Conservation (phyloP, 75 land plant genomes). For the Adiantum capillusveneris region DNA sequence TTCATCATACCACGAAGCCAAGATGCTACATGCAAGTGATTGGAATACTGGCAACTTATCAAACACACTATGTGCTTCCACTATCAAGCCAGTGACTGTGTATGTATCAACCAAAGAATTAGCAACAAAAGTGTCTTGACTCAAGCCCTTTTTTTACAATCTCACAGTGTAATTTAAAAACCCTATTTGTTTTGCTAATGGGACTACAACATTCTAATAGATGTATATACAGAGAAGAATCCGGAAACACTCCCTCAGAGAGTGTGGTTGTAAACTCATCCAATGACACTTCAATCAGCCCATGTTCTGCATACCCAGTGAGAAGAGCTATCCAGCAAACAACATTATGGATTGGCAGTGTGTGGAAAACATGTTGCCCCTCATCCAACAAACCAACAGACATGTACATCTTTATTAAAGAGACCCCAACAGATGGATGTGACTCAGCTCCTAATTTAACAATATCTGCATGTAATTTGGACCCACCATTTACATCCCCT, state of each 20-base stretch:
- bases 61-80: conserved; percentile 21
- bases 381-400: conserved; percentile 9
- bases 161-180: conserved; percentile 22
- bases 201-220: conserved; percentile 28
- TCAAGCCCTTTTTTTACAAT: conserved; percentile 11
- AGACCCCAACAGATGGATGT: conserved; percentile 17
- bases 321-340: conserved; percentile 39
- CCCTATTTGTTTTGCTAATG: conserved; percentile 8
- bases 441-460: conserved; percentile 25
- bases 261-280: conserved; percentile 27
- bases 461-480: conserved; percentile 22
- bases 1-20: conserved; percentile 17
- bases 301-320: conserved; percentile 24
- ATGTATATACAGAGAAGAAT: conserved; percentile 27
- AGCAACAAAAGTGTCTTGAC: conserved; percentile 24
- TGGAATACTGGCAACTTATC: conserved; percentile 21
- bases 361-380: conserved; percentile 28
- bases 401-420: conserved; percentile 32
- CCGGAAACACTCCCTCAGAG: conserved; percentile 21
- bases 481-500: conserved; percentile 10
- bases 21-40: conserved; percentile 45
- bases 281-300: conserved; percentile 25
- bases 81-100: conserved; percentile 29
- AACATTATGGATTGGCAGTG: conserved; percentile 15
- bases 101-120: conserved; percentile 57